A percentile compares a stretch with the other conserved stretches of the same genome.
These are phyloP conservation scores for Wickerhamiella siamensis DNA, from an alignment of 805 yeast genomes.

Conservation along the genomic window DNA sequence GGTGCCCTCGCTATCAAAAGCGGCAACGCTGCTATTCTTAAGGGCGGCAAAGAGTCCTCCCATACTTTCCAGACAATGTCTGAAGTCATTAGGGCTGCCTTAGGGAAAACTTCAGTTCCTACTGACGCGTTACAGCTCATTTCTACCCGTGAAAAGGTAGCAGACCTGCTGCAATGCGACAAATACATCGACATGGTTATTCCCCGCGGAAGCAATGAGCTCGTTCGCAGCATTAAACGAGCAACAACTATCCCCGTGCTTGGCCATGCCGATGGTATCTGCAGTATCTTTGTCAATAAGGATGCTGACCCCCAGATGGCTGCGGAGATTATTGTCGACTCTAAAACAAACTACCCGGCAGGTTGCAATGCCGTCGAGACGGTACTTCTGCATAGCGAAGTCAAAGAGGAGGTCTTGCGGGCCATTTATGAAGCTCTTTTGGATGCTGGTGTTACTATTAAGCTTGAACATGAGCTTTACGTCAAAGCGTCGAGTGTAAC, in stretches of 20 bases:
- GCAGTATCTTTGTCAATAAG: conserved; percentile 72
- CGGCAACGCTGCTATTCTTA: conserved; percentile 90
- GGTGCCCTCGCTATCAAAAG: conserved; percentile 91
- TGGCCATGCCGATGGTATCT: conserved; percentile 98
- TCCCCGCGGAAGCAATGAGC: conserved; percentile 93
- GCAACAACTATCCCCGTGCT: conserved; percentile 89
- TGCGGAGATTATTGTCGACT: conserved; percentile 56
- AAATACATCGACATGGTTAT: conserved; percentile 84
- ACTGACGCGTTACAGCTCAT: conserved; percentile 71
- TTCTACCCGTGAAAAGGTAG: conserved; percentile 78
- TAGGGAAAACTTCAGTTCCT: conserved; percentile 61
- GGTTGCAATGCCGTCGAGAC: conserved; percentile 98
- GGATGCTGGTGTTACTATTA: conserved; percentile 58
- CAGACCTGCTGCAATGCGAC: conserved; percentile 72
- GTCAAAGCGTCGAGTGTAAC: conserved; percentile 29
- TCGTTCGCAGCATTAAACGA: conserved; percentile 73
- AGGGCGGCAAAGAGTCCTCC: conserved; percentile 91
- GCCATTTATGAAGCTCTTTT: conserved; percentile 29
- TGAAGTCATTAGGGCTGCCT: conserved; percentile 44
- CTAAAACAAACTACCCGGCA: conserved; percentile 94
- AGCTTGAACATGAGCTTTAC: conserved; percentile 32
- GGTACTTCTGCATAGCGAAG: conserved; percentile 41
- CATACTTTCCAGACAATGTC: conserved; percentile 79
- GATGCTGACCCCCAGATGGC: conserved; percentile 72
- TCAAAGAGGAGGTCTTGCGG: conserved; percentile 24